These are phyloP conservation scores for Metschnikowia peoriensis DNA, from an alignment of 805 yeast species.

Conservation along the genomic window DNA sequence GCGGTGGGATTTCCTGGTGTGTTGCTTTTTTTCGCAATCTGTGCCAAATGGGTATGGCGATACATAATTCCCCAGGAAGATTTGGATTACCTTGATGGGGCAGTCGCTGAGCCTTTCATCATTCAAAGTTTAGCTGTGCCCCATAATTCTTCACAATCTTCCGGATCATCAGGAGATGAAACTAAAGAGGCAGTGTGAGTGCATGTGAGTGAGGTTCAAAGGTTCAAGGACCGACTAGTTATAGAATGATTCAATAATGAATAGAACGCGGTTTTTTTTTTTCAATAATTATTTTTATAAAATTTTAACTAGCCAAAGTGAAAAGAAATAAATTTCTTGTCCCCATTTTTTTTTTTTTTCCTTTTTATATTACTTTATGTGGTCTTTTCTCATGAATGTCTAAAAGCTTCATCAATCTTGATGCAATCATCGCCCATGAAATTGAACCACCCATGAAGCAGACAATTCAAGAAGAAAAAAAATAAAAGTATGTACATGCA, in stretches of 20 bases:
- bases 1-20: conserved; percentile 96
- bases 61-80: conserved; percentile 59
- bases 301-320: neutral
- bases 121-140: conserved; percentile 41
- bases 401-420: neutral
- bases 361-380: neutral
- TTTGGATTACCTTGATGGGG: conserved; percentile 61
- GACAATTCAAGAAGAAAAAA: conserved; percentile 1
- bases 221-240: neutral
- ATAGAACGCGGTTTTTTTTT: neutral
- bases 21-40: conserved; percentile 63
- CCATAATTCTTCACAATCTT: neutral
- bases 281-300: no score
- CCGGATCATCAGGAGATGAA: conserved; percentile 3
- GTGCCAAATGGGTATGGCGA: conserved; percentile 61
- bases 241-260: neutral
- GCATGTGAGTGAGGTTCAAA: neutral
- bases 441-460: neutral
- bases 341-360: neutral
- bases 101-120: conserved; percentile 57
- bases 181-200: neutral
- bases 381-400: neutral
- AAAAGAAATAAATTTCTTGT: neutral
- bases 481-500: conserved; percentile 11
- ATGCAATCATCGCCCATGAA: neutral